Percentiles rank a stretch among this genome's conserved stretches.
phyloP scores from a whole-genome alignment of 2,329 filamentous ascomycete genomes.

The Pseudofabraea citricarpa region DNA sequence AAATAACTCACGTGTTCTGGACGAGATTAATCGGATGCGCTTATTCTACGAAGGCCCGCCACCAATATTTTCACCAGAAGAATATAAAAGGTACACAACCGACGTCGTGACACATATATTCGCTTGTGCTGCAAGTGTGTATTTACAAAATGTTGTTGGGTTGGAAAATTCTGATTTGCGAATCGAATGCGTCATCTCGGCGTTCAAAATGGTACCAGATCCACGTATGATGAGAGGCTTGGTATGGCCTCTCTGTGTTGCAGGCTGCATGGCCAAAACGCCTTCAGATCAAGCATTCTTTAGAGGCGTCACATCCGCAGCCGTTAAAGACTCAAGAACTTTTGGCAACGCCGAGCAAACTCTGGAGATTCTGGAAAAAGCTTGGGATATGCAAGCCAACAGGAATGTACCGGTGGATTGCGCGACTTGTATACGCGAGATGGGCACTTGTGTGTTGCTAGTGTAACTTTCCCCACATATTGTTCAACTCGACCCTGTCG shows the following conservation, averaged over 20 bases:
- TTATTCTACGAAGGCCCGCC: not conserved
- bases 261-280: slow-evolving; percentile 15
- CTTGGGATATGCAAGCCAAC: slow-evolving; percentile 9
- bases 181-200: slow-evolving; percentile 8
- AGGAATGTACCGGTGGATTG: slow-evolving; percentile 9
- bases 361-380: slow-evolving; percentile 11
- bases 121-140: slow-evolving; percentile 12
- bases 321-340: slow-evolving; percentile 5
- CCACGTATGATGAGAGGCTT: slow-evolving; percentile 9
- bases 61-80: not conserved
- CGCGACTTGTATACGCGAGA: not conserved
- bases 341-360: slow-evolving; percentile 11
- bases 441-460: slow-evolving; percentile 9
- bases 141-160: slow-evolving; percentile 10
- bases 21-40: slow-evolving; percentile 1
- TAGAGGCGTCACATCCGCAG: not conserved
- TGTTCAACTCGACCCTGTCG: too few relatives aligned
- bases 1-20: not conserved
- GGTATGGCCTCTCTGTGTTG: slow-evolving; percentile 15
- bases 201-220: slow-evolving; percentile 8
- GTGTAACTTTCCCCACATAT: too few relatives aligned
- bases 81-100: slow-evolving; percentile 5
- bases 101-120: slow-evolving; percentile 12
- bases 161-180: not conserved
- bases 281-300: slow-evolving; percentile 13